Evolutionary conservation across 31 red algal species (phyloP), one percentile per base, ranked within the genome.

Genomic region (Asparagopsis taxiformis): DNA sequence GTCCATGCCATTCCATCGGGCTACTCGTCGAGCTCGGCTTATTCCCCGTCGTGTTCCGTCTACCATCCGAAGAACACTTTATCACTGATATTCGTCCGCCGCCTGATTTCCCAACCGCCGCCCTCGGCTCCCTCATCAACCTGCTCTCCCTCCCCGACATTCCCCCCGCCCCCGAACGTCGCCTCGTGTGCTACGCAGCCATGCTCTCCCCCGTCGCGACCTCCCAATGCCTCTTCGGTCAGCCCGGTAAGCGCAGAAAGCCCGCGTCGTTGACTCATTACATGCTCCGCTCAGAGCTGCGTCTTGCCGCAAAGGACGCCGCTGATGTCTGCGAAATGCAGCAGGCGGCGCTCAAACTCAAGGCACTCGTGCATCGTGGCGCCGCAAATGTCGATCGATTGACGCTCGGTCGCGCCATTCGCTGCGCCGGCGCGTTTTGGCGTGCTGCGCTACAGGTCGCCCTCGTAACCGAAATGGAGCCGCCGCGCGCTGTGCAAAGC

Each of bases 21-120:
- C 62, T 93, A 26, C 55, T 97, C 67, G 55, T 70, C 11, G 93
- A 97, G 31, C 56, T 92, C 34, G 82, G 93, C 31, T 56, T 97
- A 19, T 85, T 81, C 37, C 43, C 62, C 10, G 34, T 81, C 19
- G 88, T 92, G 4, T 92, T 97, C 56, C 75, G 65, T 5, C 39
- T 80, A 15, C 84, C 89, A 29, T 67, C 21, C 20, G 46, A 68
- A 31, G 21, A 19, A 37, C 43, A 77, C 41, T 5, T 72, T 19
- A 2, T 79, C 6, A 22, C 43, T 49, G 63, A 52, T 28, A 21
- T 25, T 20, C 31, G 60, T 35, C 55, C 55, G 52, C 64, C 67
- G 19, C 15, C 63, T 32, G 59, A 70, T 33, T 51, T 86, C 1
- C 48, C 73, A 1, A 32, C 58, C 28, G 56, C 72, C 10, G 59